Base-by-base conservation (phyloP, 768 basidiomycete species). In the Suillus alpinus region DNA sequence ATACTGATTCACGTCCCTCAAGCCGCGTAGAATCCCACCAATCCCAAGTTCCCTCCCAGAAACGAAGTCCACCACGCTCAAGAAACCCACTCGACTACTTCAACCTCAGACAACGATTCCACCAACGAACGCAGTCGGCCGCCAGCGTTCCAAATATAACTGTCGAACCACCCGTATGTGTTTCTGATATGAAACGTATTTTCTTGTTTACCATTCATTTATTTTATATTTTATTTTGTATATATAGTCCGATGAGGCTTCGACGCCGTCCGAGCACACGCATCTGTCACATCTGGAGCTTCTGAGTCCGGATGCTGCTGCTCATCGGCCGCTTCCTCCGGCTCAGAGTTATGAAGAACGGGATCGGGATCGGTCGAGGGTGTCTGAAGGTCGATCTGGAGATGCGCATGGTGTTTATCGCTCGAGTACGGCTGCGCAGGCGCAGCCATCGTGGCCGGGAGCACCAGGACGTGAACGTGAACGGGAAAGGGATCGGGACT, bases 111-210 rank as follows among this genome's bases (percentile, higher is more conserved):
- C 56, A 69, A 37, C 62, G 69, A 51, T 67, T 69, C 65, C 71
- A 69, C 40, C 68, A 70, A 50, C 74, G 75, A 4, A 68, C 69
- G 2, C 46, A 61, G 7, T 80, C 79, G 0, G 69, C 69, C 36
- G 65, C 68, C 16, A 76, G 73, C 41, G 72, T 82, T 20, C 78
- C 77, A 3, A 72, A 74, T 40, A 83, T 83, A 57, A 63, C 77
- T 40, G 74, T 83, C 34, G 75, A 81, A 67, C 75, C 82, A 16
- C 83, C 82, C 13, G 82, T 83, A 65, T 59, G 29, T 52, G 31
- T 3, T 39, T 47, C 32, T 32, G 43, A 40, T 43, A 29, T 55
- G 44, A 56, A 32, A 18, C 8, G n/a, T 31, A 29, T 51, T n/a
- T n/a, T 43, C 47, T n/a, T 39, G 13, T 59, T 26, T 18, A 29